Evolutionary conservation across 129 eudicot species (phyloP), one percentile per base, ranked within the genome.

Genomic region (Glebionis coronaria): DNA sequence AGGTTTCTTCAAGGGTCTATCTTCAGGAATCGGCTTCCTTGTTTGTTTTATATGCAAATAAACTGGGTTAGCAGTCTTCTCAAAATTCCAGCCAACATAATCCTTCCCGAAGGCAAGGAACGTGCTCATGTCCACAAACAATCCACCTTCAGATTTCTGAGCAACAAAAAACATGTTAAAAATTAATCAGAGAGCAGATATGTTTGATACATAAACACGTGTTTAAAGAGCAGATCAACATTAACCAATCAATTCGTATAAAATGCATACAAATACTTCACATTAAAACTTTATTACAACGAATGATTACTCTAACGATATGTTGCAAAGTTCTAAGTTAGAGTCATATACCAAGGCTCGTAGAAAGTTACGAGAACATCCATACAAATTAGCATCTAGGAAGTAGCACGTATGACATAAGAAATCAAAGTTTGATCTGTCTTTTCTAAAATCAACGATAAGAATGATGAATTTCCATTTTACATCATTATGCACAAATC

Each of bases 81-180:
- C 90, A 69, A 82, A 88, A 72, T 93, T 93, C 98, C 98, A 93
- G 31, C 56, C 77, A 28, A 86, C 96, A 49, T 67, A 86, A 70
- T 88, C 98, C 81, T 82, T 88, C 42, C 96, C 98, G 44, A 88
- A 93, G 51, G 98, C 98, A 55, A 93, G 96, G 71, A 93, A 93
- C 3, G 98, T 77, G 76, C 70, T 83, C 96, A 93, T 86, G 72
- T 93, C 98, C 47, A 93, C 85, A 65, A 73, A 93, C 63, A 93
- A 76, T 21, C 98, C 98, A 55, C 98, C 98, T 73, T 88, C 92
- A 27, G 96, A 93, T 81, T 81, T 88, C 98, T 93, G 83, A 74
- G 67, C 46, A 76, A 61, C 54, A 67, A 12, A 23, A 13, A 52
- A 35, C 60, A 62, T 50, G 55, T 52, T 52, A 35, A 51, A 38